A percentile compares a stretch with the other conserved stretches of the same genome.
Conservation (phyloP, 2,329 filamentous ascomycete species). For the Diplodia sapinea region DNA sequence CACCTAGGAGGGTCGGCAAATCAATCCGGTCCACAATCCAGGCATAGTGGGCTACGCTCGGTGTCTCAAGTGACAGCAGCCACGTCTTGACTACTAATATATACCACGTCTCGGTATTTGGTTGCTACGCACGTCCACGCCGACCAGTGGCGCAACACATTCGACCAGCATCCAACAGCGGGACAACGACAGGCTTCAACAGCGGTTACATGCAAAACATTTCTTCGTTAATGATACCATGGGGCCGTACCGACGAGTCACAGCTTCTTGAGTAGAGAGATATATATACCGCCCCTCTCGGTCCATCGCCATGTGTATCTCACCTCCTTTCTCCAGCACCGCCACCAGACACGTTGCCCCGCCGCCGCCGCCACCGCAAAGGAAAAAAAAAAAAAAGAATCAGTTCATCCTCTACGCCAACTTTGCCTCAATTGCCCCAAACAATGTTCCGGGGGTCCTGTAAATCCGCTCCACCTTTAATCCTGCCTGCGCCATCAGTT, state of each 20-base stretch:
- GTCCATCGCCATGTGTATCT: too few relatives aligned
- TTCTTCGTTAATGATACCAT: background rate
- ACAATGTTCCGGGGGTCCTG: slow-evolving; percentile 18
- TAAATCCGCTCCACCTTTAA: slow-evolving; percentile 33
- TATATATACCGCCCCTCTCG: background rate
- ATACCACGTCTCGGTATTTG: background rate
- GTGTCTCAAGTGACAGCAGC: background rate
- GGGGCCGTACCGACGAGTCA: background rate
- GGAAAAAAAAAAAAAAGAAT: too few relatives aligned
- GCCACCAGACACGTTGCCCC: too few relatives aligned
- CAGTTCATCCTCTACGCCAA: background rate
- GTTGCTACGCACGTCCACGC: background rate
- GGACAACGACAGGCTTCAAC: too few relatives aligned
- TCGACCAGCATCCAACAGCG: background rate
- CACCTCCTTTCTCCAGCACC: too few relatives aligned
- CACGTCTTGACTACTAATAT: background rate
- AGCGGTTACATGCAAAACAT: background rate
- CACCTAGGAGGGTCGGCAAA: background rate
- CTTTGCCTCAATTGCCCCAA: slow-evolving; percentile 31
- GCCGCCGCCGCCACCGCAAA: too few relatives aligned
- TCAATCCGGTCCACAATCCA: background rate
- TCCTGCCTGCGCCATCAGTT: slow-evolving; percentile 33
- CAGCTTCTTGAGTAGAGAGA: background rate
- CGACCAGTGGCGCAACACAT: background rate
- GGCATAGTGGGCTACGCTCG: background rate